A percentile compares a stretch with the other conserved stretches of the same genome.
These are phyloP conservation scores for Wilcoxina mikolae DNA, from an alignment of 495 filamentous ascomycete genomes.

Conservation along the genomic window DNA sequence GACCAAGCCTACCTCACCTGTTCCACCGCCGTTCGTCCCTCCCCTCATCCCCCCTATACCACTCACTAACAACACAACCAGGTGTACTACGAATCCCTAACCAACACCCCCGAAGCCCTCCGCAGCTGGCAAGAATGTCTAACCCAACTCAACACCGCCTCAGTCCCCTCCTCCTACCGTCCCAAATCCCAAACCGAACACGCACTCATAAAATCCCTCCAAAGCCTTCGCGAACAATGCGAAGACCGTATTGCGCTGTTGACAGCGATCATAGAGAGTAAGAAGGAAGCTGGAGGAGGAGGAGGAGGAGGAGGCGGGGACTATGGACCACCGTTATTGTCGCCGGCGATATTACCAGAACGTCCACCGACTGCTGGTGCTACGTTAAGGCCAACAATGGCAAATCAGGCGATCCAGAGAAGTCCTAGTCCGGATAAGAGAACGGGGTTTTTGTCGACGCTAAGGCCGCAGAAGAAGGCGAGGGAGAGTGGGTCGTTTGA, in stretches of 20 bases:
- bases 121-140: conserved; percentile 83
- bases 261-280: conserved; percentile 64
- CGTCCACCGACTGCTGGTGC: neutral
- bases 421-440: conserved; percentile 61
- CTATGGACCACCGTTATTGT: neutral
- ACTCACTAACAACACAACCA: too few relatives aligned
- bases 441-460: conserved; percentile 66
- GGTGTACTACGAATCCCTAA: conserved; percentile 40
- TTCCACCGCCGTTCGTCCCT: too few relatives aligned
- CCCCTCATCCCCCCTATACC: too few relatives aligned
- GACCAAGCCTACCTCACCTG: conserved; percentile 88
- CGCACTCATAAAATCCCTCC: conserved; percentile 63
- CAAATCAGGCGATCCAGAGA: conserved; percentile 36
- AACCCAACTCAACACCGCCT: conserved; percentile 77
- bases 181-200: conserved; percentile 76
- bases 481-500: neutral
- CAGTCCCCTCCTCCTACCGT: conserved; percentile 43
- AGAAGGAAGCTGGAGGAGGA: conserved; percentile 42
- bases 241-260: conserved; percentile 85
- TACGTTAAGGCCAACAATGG: neutral
- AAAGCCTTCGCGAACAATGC: conserved; percentile 75
- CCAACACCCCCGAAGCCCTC: conserved; percentile 83
- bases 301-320: neutral
- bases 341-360: neutral
- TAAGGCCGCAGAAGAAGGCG: conserved; percentile 31